Base-by-base conservation (phyloP, 345 rosid species). In the Triadica sebifera region DNA sequence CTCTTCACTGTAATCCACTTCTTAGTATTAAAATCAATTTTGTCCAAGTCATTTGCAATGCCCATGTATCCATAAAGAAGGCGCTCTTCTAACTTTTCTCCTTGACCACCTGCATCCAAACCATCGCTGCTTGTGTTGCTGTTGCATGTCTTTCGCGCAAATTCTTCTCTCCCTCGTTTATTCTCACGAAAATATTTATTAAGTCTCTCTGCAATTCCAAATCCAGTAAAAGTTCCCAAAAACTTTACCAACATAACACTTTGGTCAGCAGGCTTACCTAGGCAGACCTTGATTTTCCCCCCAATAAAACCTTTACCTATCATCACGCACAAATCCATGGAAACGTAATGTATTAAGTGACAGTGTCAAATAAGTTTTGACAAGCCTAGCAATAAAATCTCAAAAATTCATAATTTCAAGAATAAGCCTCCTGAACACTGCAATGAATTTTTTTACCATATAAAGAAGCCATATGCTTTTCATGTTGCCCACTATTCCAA, bases 11-110 rank as follows among this genome's bases (percentile, higher is more conserved):
- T 20, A 70, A 85, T 75, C 65, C 74, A 56, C 50, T 81, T 82
- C 83, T 84, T 87, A 58, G 89, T 78, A 65, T 77, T 75, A 64
- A 75, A 84, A 78, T 87, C 91, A n/a, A 82, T 78, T 56, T 62
- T 75, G 75, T 87, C 91, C 81, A 87, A 77, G 80, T 87, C 91
- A 65, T 87, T 89, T 0, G 89, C 85, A 50, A 85, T 75, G 58
- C 87, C 91, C 75, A 85, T 72, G 82, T 84, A 86, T 8, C 91
- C 89, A 46, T 82, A 86, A 4, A 82, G 81, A 17, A 84, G 79
- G 0, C 41, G 66, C 80, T 85, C 91, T 72, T 78, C 82, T 63
- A 67, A 15, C 59, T 75, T 71, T 20, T 83, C 85, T 72, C 84
- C 89, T 47, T 46, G 24, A 46, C 5, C 29, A 52, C 75, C 81